Conservation (phyloP, 1,284 basidiomycete genomes). For the Pisolithus thermaeus region DNA sequence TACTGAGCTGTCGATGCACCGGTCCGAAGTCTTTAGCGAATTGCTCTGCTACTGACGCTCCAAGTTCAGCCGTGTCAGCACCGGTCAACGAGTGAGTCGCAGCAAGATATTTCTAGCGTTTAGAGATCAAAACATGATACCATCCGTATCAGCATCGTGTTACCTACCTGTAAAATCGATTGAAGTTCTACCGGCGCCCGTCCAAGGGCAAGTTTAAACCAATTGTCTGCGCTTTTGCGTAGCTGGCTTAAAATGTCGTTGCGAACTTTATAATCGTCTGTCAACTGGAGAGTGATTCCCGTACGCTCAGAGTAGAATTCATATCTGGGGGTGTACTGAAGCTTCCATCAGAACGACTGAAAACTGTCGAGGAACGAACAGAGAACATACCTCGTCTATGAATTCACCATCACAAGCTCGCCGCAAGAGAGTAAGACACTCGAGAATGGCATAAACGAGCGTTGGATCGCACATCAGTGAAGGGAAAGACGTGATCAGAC, state of each 20-base stretch:
- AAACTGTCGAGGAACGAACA: neutral
- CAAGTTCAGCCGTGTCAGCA: conserved; percentile 77
- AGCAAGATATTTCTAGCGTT: conserved; percentile 72
- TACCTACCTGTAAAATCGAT: conserved; percentile 77
- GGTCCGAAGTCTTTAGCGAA: conserved; percentile 79
- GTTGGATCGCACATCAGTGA: conserved; percentile 89
- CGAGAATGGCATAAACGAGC: conserved; percentile 85
- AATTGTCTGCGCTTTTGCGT: conserved; percentile 68
- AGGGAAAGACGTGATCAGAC: conserved; percentile 89
- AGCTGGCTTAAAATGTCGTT: conserved; percentile 80
- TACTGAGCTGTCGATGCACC: conserved; percentile 75
- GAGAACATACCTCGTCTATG: conserved; percentile 71
- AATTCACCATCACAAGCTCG: conserved; percentile 89
- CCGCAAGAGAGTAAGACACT: conserved; percentile 86
- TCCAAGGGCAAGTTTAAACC: conserved; percentile 82
- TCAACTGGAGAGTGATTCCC: conserved; percentile 73
- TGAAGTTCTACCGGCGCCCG: conserved; percentile 91
- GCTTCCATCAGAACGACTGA: conserved; percentile 7
- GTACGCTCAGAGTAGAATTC: conserved; percentile 78
- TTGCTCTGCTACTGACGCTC: conserved; percentile 82
- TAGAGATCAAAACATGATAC: neutral
- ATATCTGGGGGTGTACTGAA: conserved; percentile 83
- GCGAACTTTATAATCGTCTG: conserved; percentile 83
- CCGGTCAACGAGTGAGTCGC: conserved; percentile 63
- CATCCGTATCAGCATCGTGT: neutral